phyloP scores from a whole-genome alignment of 495 filamentous ascomycete genomes.

The Lasiosphaeria hispida region DNA sequence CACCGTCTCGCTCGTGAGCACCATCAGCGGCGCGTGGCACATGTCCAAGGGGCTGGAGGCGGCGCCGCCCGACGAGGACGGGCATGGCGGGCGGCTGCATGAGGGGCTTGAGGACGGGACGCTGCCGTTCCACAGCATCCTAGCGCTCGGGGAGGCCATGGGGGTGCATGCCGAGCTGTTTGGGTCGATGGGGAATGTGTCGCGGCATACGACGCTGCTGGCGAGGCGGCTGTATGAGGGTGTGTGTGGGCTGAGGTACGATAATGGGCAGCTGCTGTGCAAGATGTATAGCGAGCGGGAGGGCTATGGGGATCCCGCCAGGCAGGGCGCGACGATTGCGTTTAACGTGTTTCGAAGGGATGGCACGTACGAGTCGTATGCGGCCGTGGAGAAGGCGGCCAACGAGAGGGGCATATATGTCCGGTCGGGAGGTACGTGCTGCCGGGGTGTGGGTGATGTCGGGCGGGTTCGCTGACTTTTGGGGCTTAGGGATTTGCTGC shows the following conservation, averaged over 20 bases:
- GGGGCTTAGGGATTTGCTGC: slow-evolving; percentile 41
- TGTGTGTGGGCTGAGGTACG: slow-evolving; percentile 54
- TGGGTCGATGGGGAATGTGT: slow-evolving; percentile 59
- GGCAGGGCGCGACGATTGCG: slow-evolving; percentile 69
- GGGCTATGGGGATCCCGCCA: slow-evolving; percentile 52
- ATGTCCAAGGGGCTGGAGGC: slow-evolving; percentile 51
- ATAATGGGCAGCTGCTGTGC: slow-evolving; percentile 56
- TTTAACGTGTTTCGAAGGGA: slow-evolving; percentile 61
- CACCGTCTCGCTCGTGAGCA: slow-evolving; percentile 68
- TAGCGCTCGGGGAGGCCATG: slow-evolving; percentile 68
- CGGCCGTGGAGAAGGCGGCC: slow-evolving; percentile 61
- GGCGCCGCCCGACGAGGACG: slow-evolving; percentile 22
- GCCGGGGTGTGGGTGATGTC: slow-evolving; percentile 49
- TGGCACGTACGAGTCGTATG: slow-evolving; percentile 57
- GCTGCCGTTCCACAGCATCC: slow-evolving; percentile 72
- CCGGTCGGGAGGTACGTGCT: slow-evolving; percentile 63
- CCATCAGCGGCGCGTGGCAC: slow-evolving; percentile 61
- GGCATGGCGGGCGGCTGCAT: slow-evolving; percentile 42
- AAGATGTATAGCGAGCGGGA: slow-evolving; percentile 55
- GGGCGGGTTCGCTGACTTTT: slow-evolving; percentile 42
- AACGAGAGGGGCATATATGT: slow-evolving; percentile 63
- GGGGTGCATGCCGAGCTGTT: slow-evolving; percentile 62
- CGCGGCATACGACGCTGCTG: slow-evolving; percentile 55
- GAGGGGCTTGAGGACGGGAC: slow-evolving; percentile 76
- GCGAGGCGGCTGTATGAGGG: slow-evolving; percentile 48